Conservation (phyloP, 2,329 filamentous ascomycete species). For the Penicillium sp. region DNA sequence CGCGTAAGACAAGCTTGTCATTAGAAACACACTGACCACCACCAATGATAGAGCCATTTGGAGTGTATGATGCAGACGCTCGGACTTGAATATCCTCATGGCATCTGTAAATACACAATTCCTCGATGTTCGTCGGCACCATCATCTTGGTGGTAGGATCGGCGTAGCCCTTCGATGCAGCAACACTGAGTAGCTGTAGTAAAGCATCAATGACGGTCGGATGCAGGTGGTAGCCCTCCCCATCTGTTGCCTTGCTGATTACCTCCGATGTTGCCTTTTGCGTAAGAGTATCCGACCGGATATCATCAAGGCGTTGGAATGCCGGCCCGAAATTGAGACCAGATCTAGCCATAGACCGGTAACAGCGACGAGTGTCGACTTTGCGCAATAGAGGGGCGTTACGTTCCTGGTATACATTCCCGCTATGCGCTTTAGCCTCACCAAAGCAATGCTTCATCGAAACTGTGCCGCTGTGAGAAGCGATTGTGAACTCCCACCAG, state of each 20-base stretch:
- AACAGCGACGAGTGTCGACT: slow-evolving; percentile 10
- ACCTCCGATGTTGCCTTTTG: slow-evolving; percentile 7
- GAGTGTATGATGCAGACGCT: slow-evolving; percentile 7
- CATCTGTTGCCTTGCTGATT: slow-evolving; percentile 1
- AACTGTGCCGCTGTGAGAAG: slow-evolving; percentile 17
- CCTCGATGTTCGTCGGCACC: slow-evolving; percentile 24
- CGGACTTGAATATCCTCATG: slow-evolving; percentile 4
- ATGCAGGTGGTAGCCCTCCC: slow-evolving; percentile 18
- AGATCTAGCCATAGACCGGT: slow-evolving; percentile 13
- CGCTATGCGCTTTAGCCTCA: slow-evolving; percentile 10
- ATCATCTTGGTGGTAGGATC: slow-evolving; percentile 13
- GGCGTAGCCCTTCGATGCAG: slow-evolving; percentile 20
- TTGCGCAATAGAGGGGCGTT: slow-evolving; percentile 7
- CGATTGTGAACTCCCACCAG: slow-evolving; percentile 31
- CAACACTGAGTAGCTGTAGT: slow-evolving; percentile 23
- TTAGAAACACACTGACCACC: slow-evolving; percentile 3
- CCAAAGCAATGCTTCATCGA: slow-evolving; percentile 30
- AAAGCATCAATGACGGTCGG: slow-evolving; percentile 23
- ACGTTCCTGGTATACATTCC: neutral
- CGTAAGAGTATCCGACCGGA: slow-evolving; percentile 6
- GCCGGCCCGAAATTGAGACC: slow-evolving; percentile 17
- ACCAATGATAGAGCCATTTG: slow-evolving; percentile 9
- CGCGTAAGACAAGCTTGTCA: slow-evolving; percentile 7
- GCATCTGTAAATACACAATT: slow-evolving; percentile 15
- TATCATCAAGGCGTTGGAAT: slow-evolving; percentile 11